Conservation (phyloP, 2,329 filamentous ascomycete species). For the Pseudocercospora crystallina region DNA sequence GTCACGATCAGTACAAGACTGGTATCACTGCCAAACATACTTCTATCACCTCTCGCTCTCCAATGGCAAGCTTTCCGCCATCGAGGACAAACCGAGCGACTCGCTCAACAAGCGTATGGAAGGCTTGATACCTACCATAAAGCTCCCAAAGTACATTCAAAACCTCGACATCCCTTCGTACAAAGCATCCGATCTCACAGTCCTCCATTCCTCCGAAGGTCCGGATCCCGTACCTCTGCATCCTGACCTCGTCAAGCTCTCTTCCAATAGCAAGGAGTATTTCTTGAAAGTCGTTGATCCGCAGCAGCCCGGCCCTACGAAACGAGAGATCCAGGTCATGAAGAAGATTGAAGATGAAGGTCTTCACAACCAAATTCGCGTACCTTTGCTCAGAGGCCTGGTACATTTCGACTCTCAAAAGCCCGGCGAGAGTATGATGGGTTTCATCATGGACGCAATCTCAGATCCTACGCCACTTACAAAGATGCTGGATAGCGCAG, state of each 20-base stretch:
- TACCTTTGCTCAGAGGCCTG: constrained; percentile 33
- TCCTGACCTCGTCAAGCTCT: constrained; percentile 23
- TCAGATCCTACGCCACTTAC: constrained; percentile 33
- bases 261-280: constrained; percentile 18
- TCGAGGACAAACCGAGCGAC: constrained; percentile 23
- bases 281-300: constrained; percentile 38
- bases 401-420: constrained; percentile 22
- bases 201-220: constrained; percentile 23
- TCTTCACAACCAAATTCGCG: constrained; percentile 31
- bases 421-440: constrained; percentile 28
- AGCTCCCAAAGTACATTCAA: constrained; percentile 37
- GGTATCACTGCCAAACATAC: constrained; percentile 32
- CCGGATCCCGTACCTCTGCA: constrained; percentile 30
- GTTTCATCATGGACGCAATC: constrained; percentile 37
- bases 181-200: constrained; percentile 27
- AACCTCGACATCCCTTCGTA: constrained; percentile 28
- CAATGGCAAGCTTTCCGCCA: constrained; percentile 27
- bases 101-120: constrained; percentile 25
- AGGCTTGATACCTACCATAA: constrained; percentile 28
- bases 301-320: constrained; percentile 32
- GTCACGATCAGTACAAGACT: constrained; percentile 29
- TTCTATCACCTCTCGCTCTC: constrained; percentile 32
- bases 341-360: constrained; percentile 29
- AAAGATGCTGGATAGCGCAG: constrained; percentile 30
- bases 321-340: constrained; percentile 36